These are phyloP conservation scores for Rhizophagus clarus DNA, from an alignment of 192 early-diverging fungal species.

Conservation along the genomic window DNA sequence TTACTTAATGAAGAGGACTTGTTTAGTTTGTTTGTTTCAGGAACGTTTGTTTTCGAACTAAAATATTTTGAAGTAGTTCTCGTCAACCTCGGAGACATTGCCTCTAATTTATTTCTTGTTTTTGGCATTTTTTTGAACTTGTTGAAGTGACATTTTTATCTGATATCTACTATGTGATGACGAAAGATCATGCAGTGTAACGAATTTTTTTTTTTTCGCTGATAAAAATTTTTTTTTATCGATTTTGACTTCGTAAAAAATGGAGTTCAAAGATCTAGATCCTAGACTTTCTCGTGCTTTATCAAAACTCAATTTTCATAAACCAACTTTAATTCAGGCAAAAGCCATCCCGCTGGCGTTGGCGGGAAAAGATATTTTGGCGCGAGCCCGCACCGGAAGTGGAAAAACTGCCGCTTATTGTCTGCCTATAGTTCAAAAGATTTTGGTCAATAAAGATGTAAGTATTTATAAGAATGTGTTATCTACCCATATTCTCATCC, in stretches of 20 bases:
- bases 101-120: not conserved
- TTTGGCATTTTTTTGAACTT: not conserved
- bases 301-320: conserved; percentile 76
- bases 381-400: conserved; percentile 89
- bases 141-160: too few relatives aligned
- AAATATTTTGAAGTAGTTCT: not conserved
- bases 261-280: conserved; percentile 60
- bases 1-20: not conserved
- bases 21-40: not conserved
- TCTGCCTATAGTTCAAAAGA: conserved; percentile 89
- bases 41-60: not conserved
- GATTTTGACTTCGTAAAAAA: not conserved
- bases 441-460: conserved; percentile 73
- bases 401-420: conserved; percentile 98
- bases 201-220: not conserved
- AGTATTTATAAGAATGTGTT: not conserved
- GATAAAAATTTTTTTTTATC: not conserved
- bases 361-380: conserved; percentile 91
- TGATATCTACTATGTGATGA: too few relatives aligned
- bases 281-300: conserved; percentile 85
- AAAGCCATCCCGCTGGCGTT: conserved; percentile 89
- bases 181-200: too few relatives aligned
- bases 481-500: not conserved
- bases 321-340: conserved; percentile 89
- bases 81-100: not conserved